Percentiles rank a stretch among this genome's conserved stretches.
phyloP scores from a whole-genome alignment of 495 filamentous ascomycete species.

The Rhypophila decipiens region DNA sequence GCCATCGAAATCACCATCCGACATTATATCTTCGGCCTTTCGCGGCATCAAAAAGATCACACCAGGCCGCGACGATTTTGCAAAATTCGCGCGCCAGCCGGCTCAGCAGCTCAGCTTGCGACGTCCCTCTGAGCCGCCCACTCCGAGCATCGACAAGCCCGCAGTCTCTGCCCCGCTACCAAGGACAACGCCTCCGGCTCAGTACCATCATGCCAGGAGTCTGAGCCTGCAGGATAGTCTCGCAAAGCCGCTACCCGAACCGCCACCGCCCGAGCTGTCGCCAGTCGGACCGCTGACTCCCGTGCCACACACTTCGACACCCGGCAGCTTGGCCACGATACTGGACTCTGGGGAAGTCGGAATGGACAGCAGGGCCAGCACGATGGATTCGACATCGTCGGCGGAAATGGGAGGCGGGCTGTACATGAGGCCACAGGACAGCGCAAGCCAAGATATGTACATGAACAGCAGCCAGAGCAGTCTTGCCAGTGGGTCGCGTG shows the following conservation, averaged over 20 bases:
- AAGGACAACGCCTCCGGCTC: conserved; percentile 11
- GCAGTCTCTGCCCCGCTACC: conserved; percentile 21
- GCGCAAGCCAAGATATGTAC: conserved; percentile 14
- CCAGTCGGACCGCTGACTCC: conserved; percentile 30
- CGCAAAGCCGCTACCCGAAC: conserved; percentile 47
- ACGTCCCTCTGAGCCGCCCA: conserved; percentile 18
- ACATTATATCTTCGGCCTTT: conserved; percentile 43
- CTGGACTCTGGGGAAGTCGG: conserved; percentile 20
- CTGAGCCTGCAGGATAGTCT: conserved; percentile 45
- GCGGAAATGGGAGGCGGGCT: conserved; percentile 27
- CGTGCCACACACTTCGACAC: conserved; percentile 9
- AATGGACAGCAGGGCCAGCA: conserved; percentile 44
- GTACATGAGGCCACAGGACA: conserved; percentile 20
- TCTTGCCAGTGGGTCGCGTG: conserved; percentile 32
- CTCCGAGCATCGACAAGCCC: conserved; percentile 14
- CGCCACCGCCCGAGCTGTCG: conserved; percentile 35
- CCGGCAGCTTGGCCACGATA: conserved; percentile 21
- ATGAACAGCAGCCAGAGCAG: conserved; percentile 55
- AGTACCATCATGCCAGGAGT: conserved; percentile 40
- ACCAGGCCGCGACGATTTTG: conserved; percentile 32
- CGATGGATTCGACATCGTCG: conserved; percentile 56
- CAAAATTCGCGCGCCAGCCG: conserved; percentile 19
- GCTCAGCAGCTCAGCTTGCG: conserved; percentile 27
- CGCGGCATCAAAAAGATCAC: conserved; percentile 44
- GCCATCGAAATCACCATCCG: conserved; percentile 30